phyloP scores from a whole-genome alignment of 495 filamentous ascomycete genomes.

The Lineolata rhizophorae region DNA sequence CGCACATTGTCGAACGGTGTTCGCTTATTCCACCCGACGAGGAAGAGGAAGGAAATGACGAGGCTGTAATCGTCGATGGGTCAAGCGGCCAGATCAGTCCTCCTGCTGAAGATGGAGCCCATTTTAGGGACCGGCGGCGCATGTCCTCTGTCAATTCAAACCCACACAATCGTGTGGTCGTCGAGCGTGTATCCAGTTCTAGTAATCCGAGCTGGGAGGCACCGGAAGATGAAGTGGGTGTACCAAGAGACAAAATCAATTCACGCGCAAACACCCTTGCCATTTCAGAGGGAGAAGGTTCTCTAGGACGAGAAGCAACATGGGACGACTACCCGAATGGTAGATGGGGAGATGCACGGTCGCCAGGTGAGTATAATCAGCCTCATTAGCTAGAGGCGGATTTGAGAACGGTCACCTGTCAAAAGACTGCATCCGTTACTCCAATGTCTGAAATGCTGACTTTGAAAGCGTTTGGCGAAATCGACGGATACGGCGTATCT shows the following conservation, averaged over 20 bases:
- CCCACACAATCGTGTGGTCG: constrained; percentile 67
- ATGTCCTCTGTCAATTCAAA: constrained; percentile 39
- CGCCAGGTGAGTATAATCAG: constrained; percentile 11
- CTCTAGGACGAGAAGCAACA: constrained; percentile 84
- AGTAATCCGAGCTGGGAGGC: constrained; percentile 41
- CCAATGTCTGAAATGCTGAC: constrained; percentile 6
- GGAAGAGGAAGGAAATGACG: constrained; percentile 18
- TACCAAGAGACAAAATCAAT: constrained; percentile 35
- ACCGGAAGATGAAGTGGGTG: constrained; percentile 36
- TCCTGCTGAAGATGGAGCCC: too few species aligned
- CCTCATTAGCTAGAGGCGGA: too few species aligned
- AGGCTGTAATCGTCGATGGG: constrained; percentile 27
- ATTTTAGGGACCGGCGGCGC: too few species aligned
- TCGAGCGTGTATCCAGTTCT: constrained; percentile 28
- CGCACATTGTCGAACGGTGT: constrained; percentile 72
- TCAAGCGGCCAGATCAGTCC: constrained; percentile 14
- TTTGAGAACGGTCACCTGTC: too few species aligned
- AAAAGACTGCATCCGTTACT: too few species aligned
- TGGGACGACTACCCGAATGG: constrained; percentile 99
- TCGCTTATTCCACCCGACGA: constrained; percentile 43
- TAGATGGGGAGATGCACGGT: constrained; percentile 70
- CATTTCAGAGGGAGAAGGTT: constrained; percentile 77
- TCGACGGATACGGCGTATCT: constrained; percentile 83
- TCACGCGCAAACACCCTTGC: constrained; percentile 62
- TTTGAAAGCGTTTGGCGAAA: constrained; percentile 86